Percentiles rank a stretch among this genome's conserved stretches.
phyloP scores from a whole-genome alignment of 768 basidiomycete species.

The Macrolepiota fuliginosa region DNA sequence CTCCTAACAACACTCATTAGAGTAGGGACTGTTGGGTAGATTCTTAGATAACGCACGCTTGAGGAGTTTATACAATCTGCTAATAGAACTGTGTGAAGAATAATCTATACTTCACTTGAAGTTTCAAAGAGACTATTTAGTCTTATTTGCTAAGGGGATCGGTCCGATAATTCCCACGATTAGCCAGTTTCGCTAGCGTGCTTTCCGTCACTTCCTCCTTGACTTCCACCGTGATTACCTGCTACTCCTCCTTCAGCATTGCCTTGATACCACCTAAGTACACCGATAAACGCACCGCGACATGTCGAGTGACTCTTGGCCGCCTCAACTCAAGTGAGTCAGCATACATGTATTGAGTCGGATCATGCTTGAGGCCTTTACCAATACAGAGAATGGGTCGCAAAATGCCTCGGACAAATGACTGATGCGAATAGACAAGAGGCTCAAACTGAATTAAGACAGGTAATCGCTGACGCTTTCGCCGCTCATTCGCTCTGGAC shows the following conservation, averaged over 20 bases:
- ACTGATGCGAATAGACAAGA: conserved; percentile 83
- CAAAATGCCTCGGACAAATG: conserved; percentile 89
- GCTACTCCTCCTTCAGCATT: neutral
- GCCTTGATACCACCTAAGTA: neutral
- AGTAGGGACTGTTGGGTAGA: conserved; percentile 22
- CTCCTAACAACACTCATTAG: conserved; percentile 61
- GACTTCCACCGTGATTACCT: neutral
- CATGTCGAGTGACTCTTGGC: conserved; percentile 82
- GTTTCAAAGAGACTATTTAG: neutral
- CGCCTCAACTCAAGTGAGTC: conserved; percentile 71
- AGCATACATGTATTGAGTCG: neutral
- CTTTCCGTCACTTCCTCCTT: neutral
- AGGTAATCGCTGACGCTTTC: conserved; percentile 95
- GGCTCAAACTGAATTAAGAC: conserved; percentile 91
- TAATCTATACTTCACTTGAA: neutral
- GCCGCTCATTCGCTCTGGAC: conserved; percentile 81
- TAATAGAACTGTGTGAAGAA: conserved; percentile 21
- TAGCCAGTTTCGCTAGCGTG: neutral
- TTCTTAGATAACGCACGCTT: conserved; percentile 22
- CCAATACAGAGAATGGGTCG: conserved; percentile 85
- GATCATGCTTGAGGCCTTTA: neutral
- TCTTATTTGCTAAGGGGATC: neutral
- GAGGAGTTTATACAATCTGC: conserved; percentile 16
- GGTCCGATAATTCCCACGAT: neutral
- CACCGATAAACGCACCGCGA: neutral